These are phyloP conservation scores for Aphanomyces stellatus DNA, from an alignment of 352 stramenopile species.

Conservation along the genomic window DNA sequence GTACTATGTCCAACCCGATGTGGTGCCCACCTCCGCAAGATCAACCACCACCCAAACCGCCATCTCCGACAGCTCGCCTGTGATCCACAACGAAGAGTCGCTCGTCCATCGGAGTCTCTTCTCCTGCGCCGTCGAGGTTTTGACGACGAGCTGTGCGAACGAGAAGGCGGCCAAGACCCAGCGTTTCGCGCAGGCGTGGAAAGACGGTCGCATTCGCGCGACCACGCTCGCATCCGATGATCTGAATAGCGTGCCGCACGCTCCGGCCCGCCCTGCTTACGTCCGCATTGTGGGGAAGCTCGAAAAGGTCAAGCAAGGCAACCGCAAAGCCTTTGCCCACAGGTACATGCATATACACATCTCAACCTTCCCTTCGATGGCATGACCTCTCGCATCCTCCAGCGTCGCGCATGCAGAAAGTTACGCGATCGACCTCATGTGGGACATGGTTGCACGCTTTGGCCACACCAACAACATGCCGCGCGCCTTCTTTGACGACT, in stretches of 20 bases:
- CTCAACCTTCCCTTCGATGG: not conserved
- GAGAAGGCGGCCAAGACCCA: conserved; percentile 35
- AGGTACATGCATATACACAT: conserved; percentile 7
- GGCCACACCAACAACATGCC: conserved; percentile 26
- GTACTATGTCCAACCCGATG: too few species aligned
- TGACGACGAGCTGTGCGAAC: conserved; percentile 29
- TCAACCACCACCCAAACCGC: too few species aligned
- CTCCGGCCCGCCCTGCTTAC: conserved; percentile 35
- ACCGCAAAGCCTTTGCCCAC: conserved; percentile 42
- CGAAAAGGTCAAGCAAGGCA: conserved; percentile 40
- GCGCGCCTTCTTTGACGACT: conserved; percentile 50
- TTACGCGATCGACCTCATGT: conserved; percentile 58
- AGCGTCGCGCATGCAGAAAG: conserved; percentile 41
- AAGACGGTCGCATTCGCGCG: conserved; percentile 23
- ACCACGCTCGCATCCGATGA: conserved; percentile 31
- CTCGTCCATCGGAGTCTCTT: conserved; percentile 26
- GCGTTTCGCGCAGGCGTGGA: conserved; percentile 30
- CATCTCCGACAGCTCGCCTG: too few species aligned
- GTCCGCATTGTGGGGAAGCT: conserved; percentile 33
- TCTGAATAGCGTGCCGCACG: conserved; percentile 32
- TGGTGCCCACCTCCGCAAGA: too few species aligned
- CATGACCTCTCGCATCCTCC: not conserved
- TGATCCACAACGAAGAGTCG: too few species aligned
- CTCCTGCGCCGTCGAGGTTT: conserved; percentile 35
- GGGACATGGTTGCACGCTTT: conserved; percentile 52